Percentiles rank a stretch among this genome's conserved stretches.
These are phyloP conservation scores for Casuarina equisetifolia DNA, from an alignment of 306 rosid species.

Conservation along the genomic window DNA sequence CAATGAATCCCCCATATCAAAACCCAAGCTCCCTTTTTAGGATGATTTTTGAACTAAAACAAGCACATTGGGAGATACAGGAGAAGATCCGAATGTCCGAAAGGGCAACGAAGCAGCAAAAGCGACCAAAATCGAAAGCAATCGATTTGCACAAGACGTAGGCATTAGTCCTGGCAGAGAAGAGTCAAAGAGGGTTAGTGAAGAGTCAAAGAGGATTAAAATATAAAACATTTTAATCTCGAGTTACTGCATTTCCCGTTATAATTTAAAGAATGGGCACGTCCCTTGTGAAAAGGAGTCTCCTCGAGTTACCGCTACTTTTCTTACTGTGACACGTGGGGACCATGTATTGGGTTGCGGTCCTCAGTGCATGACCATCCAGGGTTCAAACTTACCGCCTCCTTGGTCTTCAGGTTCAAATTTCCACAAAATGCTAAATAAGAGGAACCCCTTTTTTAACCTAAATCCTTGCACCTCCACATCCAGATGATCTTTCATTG, in stretches of 20 bases:
- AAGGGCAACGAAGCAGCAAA: background rate
- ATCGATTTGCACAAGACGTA: background rate
- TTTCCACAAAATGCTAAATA: background rate
- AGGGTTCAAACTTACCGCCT: background rate
- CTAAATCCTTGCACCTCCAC: too few species aligned
- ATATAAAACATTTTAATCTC: background rate
- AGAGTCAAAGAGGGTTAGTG: background rate
- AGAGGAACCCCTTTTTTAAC: background rate
- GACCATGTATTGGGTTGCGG: background rate
- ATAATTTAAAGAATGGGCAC: background rate
- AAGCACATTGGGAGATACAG: constrained; percentile 3
- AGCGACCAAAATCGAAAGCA: background rate
- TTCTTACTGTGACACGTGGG: background rate
- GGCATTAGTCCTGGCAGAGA: too few species aligned
- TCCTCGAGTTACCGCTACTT: background rate
- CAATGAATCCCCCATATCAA: constrained; percentile 7
- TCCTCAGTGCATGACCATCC: background rate
- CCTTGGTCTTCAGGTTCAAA: background rate
- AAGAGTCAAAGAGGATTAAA: too few species aligned
- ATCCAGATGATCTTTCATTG: too few species aligned
- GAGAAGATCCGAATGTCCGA: constrained; percentile 28
- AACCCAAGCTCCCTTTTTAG: background rate
- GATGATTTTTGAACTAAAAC: background rate
- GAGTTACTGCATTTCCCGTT: background rate
- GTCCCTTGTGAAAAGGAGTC: background rate